phyloP scores from a whole-genome alignment of 495 filamentous ascomycete species.

The Pyrenula massariospora region DNA sequence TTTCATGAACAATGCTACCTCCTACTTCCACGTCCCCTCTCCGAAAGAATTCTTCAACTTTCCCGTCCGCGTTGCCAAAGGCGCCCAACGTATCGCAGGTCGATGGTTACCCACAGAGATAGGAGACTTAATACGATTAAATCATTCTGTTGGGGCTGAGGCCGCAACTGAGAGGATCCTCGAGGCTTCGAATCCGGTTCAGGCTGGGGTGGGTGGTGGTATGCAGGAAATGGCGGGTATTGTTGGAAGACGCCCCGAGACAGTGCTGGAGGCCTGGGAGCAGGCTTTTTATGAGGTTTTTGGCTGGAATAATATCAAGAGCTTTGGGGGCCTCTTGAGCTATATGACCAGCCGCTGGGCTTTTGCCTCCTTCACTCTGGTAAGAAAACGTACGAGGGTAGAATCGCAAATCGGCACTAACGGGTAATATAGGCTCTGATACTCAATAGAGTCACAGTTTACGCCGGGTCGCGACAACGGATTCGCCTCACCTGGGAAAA shows the following conservation, averaged over 20 bases:
- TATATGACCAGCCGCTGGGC: conserved; percentile 95
- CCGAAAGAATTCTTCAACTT: conserved; percentile 42
- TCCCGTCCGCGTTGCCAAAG: conserved; percentile 51
- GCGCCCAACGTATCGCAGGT: conserved; percentile 45
- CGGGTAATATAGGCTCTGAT: conserved; percentile 47
- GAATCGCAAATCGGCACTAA: conserved; percentile 1
- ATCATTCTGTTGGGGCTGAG: conserved; percentile 21
- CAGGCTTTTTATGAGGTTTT: conserved; percentile 5
- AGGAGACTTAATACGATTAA: conserved; percentile 19
- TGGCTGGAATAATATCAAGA: conserved; percentile 29
- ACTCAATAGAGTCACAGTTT: conserved; percentile 85
- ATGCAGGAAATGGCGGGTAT: not conserved
- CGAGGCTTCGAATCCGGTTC: conserved; percentile 10
- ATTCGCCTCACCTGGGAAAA: conserved; percentile 59
- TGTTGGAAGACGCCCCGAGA: not conserved
- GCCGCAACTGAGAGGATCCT: conserved; percentile 3
- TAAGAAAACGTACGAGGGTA: conserved; percentile 15
- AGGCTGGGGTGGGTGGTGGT: conserved; percentile 5
- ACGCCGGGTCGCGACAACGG: conserved; percentile 73
- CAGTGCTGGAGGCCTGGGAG: conserved; percentile 2
- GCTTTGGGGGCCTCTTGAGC: conserved; percentile 77
- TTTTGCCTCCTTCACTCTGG: conserved; percentile 68
- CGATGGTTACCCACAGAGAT: conserved; percentile 48
- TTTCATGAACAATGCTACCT: conserved; percentile 9
- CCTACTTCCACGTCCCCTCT: conserved; percentile 11